Percentiles rank a stretch among this genome's conserved stretches.
Evolutionary conservation across 2,329 filamentous ascomycete genomes (phyloP).

Genomic region (Hymenoscyphus fructigenus): DNA sequence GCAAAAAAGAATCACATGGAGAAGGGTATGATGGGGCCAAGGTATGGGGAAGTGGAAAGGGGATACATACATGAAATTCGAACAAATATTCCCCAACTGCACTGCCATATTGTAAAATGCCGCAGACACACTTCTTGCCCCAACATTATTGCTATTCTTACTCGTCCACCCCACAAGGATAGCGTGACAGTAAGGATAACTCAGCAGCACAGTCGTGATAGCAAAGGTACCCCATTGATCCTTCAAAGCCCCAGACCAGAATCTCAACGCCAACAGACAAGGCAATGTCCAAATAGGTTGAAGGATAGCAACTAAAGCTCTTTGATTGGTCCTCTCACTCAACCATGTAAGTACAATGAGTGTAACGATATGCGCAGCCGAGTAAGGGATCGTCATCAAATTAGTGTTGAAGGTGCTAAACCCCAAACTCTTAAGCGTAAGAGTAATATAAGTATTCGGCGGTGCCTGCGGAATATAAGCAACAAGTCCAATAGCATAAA

Average conservation of each 20-base stretch:
- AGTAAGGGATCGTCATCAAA: conserved; percentile 46
- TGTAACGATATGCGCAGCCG: conserved; percentile 45
- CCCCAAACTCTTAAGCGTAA: conserved; percentile 44
- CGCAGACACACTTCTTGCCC: conserved; percentile 60
- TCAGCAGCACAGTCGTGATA: conserved; percentile 35
- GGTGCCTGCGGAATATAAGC: conserved; percentile 51
- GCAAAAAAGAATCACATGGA: too few relatives aligned
- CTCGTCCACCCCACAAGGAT: conserved; percentile 44
- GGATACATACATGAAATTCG: conserved; percentile 44
- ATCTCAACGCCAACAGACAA: conserved; percentile 39
- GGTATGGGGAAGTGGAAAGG: not conserved
- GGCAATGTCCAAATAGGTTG: conserved; percentile 44
- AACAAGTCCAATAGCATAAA: conserved; percentile 48
- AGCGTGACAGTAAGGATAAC: conserved; percentile 34
- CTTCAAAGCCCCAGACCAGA: conserved; percentile 30
- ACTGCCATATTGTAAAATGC: conserved; percentile 56
- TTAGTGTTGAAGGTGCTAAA: conserved; percentile 45
- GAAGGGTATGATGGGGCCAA: too few relatives aligned
- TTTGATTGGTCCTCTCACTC: conserved; percentile 42
- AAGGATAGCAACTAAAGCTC: conserved; percentile 38
- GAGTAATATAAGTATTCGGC: conserved; percentile 51
- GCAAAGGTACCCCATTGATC: conserved; percentile 41
- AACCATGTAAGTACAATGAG: conserved; percentile 48
- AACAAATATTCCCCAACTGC: conserved; percentile 43
- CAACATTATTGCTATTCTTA: conserved; percentile 61